phyloP scores from a whole-genome alignment of 345 rosid species.

The Conringia planisiliqua region DNA sequence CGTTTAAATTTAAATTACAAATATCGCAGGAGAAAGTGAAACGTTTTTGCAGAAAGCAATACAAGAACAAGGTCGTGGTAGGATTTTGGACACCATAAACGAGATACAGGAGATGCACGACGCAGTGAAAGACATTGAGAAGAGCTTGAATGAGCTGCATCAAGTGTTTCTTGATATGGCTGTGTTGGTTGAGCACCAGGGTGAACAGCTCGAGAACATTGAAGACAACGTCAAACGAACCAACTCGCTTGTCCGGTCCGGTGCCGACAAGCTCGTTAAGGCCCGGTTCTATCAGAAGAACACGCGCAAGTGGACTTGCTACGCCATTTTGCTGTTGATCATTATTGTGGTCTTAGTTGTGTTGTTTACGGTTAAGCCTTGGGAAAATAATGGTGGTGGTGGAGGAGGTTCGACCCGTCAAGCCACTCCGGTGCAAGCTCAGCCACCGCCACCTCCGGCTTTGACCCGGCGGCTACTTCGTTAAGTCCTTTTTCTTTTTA shows the following conservation, averaged over 20 bases:
- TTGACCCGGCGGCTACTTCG: conserved; percentile 18
- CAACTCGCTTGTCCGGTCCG: conserved; percentile 54
- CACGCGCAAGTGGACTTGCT: conserved; percentile 79
- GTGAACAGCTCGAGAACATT: conserved; percentile 66
- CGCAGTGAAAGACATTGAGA: conserved; percentile 78
- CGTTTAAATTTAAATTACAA: background rate
- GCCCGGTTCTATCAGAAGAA: conserved; percentile 68
- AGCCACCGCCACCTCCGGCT: conserved; percentile 28
- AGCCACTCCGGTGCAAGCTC: conserved; percentile 24
- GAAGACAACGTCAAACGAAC: conserved; percentile 67
- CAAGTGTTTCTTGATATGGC: conserved; percentile 89
- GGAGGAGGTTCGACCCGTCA: conserved; percentile 22
- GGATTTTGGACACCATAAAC: conserved; percentile 60
- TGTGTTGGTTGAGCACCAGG: conserved; percentile 62
- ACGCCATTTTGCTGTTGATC: conserved; percentile 54
- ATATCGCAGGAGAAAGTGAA: conserved; percentile 73
- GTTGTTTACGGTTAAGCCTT: conserved; percentile 64
- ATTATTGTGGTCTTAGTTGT: conserved; percentile 63
- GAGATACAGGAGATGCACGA: conserved; percentile 90
- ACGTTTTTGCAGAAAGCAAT: conserved; percentile 82
- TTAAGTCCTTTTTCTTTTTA: background rate
- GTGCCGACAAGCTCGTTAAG: conserved; percentile 43
- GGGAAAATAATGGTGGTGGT: conserved; percentile 41
- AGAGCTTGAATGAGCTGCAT: conserved; percentile 73
- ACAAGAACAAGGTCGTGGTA: conserved; percentile 88